Evolutionary conservation across 2,329 filamentous ascomycete genomes (phyloP).

Genomic region (Diaporthe sp.): DNA sequence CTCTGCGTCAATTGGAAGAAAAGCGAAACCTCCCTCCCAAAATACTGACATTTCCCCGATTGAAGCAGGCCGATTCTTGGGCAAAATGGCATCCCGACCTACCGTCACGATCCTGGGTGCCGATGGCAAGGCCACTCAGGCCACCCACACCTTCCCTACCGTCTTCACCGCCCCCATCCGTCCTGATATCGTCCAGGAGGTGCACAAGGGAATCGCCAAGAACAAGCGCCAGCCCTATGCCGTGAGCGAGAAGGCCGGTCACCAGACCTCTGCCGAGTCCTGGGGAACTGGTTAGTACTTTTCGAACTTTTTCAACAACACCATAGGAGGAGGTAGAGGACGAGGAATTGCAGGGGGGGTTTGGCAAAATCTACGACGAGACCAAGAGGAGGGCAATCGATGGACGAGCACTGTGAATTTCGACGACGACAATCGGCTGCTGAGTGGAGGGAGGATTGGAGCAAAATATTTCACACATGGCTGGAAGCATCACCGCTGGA

Average conservation of each 20-base stretch:
- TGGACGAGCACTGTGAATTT: neutral
- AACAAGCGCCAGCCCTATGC: slow-evolving; percentile 99
- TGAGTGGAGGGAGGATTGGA: neutral
- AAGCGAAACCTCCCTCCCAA: neutral
- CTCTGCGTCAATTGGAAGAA: neutral
- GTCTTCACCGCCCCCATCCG: slow-evolving; percentile 99
- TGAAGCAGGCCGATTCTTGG: slow-evolving; percentile 41
- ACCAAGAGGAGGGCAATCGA: neutral
- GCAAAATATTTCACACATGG: neutral
- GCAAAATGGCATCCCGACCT: slow-evolving; percentile 93
- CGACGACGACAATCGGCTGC: neutral
- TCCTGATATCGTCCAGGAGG: slow-evolving; percentile 98
- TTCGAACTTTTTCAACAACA: slow-evolving; percentile 3
- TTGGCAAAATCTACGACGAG: neutral
- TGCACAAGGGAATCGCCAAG: slow-evolving; percentile 99
- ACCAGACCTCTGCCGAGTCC: slow-evolving; percentile 99
- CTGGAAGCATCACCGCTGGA: slow-evolving; percentile 7
- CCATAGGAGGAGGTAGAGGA: neutral
- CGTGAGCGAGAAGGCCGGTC: slow-evolving; percentile 99
- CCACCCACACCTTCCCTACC: slow-evolving; percentile 91
- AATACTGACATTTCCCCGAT: slow-evolving; percentile 34
- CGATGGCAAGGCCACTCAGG: slow-evolving; percentile 92
- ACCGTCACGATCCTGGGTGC: slow-evolving; percentile 97
- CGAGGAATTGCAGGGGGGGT: neutral
- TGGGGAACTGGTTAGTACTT: slow-evolving; percentile 94